These are phyloP conservation scores for Cystobasidium slooffiae DNA, from an alignment of 1,284 basidiomycete genomes.

Conservation along the genomic window DNA sequence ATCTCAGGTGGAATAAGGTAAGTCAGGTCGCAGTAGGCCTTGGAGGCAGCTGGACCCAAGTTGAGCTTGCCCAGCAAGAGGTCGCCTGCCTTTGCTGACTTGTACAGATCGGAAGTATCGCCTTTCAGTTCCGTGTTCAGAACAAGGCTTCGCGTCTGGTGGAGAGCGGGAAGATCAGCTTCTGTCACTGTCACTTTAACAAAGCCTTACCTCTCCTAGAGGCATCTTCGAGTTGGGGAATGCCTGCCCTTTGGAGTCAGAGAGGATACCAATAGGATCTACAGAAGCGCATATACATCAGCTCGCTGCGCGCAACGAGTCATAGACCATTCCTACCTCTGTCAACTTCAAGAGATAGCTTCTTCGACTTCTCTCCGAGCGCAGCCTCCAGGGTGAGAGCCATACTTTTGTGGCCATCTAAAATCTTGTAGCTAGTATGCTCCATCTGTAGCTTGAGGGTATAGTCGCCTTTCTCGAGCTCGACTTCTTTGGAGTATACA, in stretches of 20 bases:
- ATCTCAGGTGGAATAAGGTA: conserved; percentile 55
- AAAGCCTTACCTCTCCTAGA: conserved; percentile 46
- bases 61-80: conserved; percentile 54
- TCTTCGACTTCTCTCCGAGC: conserved; percentile 54
- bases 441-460: conserved; percentile 54
- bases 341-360: conserved; percentile 54
- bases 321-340: conserved; percentile 16
- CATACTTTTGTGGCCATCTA: conserved; percentile 54
- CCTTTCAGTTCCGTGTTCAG: conserved; percentile 54
- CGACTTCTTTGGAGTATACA: conserved; percentile 56
- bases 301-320: not conserved
- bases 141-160: conserved; percentile 53
- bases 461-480: conserved; percentile 56
- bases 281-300: conserved; percentile 8
- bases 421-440: conserved; percentile 52
- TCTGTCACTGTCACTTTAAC: too few relatives aligned
- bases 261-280: conserved; percentile 55
- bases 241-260: conserved; percentile 49
- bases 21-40: conserved; percentile 52
- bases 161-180: not conserved
- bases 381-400: conserved; percentile 54
- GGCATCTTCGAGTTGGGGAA: conserved; percentile 54
- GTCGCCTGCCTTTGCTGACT: conserved; percentile 55
- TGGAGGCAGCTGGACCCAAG: conserved; percentile 46
- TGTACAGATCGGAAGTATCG: conserved; percentile 52